Base-by-base conservation (phyloP, 768 basidiomycete genomes). In the Suillus sp. region DNA sequence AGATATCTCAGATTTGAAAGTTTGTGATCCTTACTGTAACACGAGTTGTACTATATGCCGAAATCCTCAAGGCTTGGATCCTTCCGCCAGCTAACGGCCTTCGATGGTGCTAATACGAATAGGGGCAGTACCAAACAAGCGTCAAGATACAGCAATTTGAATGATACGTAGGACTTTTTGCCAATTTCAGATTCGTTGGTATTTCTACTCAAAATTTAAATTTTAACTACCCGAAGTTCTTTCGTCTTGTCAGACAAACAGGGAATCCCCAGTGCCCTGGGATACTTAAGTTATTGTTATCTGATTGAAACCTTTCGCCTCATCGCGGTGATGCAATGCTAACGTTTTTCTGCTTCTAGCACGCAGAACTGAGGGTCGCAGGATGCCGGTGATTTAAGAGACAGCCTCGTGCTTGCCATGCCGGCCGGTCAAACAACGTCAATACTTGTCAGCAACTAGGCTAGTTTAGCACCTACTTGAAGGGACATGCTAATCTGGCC, bases 331-430 rank as follows among this genome's bases (percentile, higher is more conserved):
- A 53, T 13, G 32, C 20, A 7, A 53, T n/a, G 11, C 32, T 53
- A 53, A 53, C 51, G 20, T 53, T 53, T n/a, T 56, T 6, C 4
- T 38, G 10, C 55, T 56, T 56, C 56, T 57, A 57, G 38, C n/a
- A 20, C 10, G 25, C 54, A 22, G 34, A 22, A 38, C 35, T 1
- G 35, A 25, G 30, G 20, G 20, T 13, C 4, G 18, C 11, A 32
- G 18, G 2, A 20, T 16, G 30, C 51, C 51, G 51, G 35, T 57
- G 37, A 57, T 27, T 1, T 10, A 8, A 57, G 30, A 20, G 38
- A 20, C 11, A 7, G 38, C 56, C 56, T 40, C 27, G 37, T 57
- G 56, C 18, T 8, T 53, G 34, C 16, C 37, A 57, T 10, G 35
- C 9, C 8, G 14, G 35, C 9, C 8, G 14, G 35, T 37, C 14